Percentiles rank a stretch among this genome's conserved stretches.
Conservation (phyloP, 2,329 filamentous ascomycete species). For the Hypoxylon sp. region DNA sequence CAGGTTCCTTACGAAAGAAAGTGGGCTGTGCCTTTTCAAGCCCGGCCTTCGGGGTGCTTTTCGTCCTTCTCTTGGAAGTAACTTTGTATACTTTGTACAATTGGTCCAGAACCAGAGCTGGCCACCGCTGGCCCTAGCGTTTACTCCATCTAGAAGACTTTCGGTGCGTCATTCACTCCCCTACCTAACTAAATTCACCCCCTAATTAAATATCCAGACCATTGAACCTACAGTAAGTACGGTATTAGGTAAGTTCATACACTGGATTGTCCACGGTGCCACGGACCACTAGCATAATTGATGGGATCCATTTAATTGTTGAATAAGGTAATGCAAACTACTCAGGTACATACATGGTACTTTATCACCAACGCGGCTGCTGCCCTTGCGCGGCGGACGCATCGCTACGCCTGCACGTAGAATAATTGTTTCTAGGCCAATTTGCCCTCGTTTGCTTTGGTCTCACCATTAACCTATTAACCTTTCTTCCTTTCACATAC, state of each 20-base stretch:
- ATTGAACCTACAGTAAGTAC: too few species aligned
- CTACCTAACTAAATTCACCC: not conserved
- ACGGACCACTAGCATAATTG: too few species aligned
- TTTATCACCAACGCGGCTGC: conserved; percentile 16
- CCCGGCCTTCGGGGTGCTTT: conserved; percentile 28
- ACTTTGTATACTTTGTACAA: too few species aligned
- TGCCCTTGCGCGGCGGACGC: conserved; percentile 31
- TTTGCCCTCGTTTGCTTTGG: conserved; percentile 3
- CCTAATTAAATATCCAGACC: too few species aligned
- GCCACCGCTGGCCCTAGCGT: too few species aligned
- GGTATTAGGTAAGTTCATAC: not conserved
- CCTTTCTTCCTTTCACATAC: not conserved
- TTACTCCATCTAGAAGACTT: too few species aligned
- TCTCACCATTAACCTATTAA: not conserved
- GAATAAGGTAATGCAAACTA: too few species aligned
- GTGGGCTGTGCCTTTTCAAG: conserved; percentile 37
- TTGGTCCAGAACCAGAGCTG: too few species aligned
- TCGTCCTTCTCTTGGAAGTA: not conserved
- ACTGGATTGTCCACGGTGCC: too few species aligned
- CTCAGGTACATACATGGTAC: conserved; percentile 1
- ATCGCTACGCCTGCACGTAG: too few species aligned
- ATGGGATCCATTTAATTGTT: too few species aligned
- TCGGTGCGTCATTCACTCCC: not conserved
- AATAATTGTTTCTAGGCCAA: too few species aligned
- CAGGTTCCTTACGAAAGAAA: conserved; percentile 37